Conservation (phyloP, 257 asterid genomes). For the Nicotiana paniculata region DNA sequence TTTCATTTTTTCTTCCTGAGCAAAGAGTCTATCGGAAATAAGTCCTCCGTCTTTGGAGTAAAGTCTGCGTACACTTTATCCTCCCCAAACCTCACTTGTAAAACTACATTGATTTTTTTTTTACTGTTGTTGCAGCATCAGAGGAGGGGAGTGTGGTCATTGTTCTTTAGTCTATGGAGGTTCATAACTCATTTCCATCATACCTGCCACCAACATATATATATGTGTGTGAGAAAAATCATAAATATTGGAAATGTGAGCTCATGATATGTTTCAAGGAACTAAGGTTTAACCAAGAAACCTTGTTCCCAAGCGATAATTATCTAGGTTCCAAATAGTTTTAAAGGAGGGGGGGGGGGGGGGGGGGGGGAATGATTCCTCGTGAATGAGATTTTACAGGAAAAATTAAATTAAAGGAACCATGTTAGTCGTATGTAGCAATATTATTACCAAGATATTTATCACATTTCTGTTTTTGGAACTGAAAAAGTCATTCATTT, state of each 20-base stretch:
- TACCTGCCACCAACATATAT: background rate
- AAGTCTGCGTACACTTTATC: too few relatives aligned
- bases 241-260: too few relatives aligned
- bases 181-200: background rate
- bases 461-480: background rate
- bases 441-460: background rate
- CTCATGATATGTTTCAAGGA: too few relatives aligned
- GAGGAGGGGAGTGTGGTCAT: background rate
- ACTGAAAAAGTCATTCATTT: background rate
- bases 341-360: background rate
- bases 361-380: too few relatives aligned
- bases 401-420: background rate
- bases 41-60: too few relatives aligned
- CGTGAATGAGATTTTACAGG: background rate
- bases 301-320: background rate
- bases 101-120: too few relatives aligned
- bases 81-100: too few relatives aligned
- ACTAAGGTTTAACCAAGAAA: background rate
- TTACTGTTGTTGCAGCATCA: too few relatives aligned
- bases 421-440: background rate
- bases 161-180: background rate
- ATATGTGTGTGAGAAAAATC: too few relatives aligned
- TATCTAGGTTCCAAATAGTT: background rate
- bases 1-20: too few relatives aligned
- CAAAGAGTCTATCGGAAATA: too few relatives aligned